Conservation (phyloP, 2,329 filamentous ascomycete species). For the Colletotrichum somersetense region DNA sequence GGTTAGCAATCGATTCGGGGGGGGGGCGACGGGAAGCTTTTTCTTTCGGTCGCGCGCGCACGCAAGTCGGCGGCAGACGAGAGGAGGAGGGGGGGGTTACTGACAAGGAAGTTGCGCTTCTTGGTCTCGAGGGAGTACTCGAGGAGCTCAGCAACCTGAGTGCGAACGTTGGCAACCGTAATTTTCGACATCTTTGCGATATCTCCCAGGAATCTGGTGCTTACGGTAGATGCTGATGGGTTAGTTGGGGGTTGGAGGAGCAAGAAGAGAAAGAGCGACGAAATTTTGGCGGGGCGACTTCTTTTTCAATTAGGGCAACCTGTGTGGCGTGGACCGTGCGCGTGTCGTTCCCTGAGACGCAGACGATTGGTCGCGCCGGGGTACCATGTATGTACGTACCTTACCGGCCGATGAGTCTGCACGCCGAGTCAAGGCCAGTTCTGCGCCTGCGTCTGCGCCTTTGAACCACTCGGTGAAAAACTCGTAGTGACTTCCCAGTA, state of each 20-base stretch:
- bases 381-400: not conserved
- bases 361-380: slow-evolving; percentile 28
- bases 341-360: slow-evolving; percentile 22
- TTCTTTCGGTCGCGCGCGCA: not conserved
- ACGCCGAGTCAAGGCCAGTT: slow-evolving; percentile 10
- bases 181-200: slow-evolving; percentile 64
- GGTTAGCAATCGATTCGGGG: not conserved
- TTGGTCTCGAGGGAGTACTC: slow-evolving; percentile 96
- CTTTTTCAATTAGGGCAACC: slow-evolving; percentile 37
- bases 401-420: slow-evolving; percentile 23
- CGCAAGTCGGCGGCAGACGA: not conserved
- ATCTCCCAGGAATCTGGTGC: slow-evolving; percentile 45
- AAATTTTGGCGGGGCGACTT: slow-evolving; percentile 35
- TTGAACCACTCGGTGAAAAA: slow-evolving; percentile 26
- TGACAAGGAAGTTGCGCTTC: slow-evolving; percentile 94
- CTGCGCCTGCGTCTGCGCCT: not conserved
- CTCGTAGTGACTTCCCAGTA: slow-evolving; percentile 21
- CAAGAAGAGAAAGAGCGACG: not conserved
- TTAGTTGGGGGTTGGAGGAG: slow-evolving; percentile 30
- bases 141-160: slow-evolving; percentile 92
- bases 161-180: slow-evolving; percentile 93
- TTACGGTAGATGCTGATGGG: slow-evolving; percentile 41
- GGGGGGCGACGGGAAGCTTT: not conserved
- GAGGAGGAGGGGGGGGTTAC: not conserved
- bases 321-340: slow-evolving; percentile 37